A percentile compares a stretch with the other conserved stretches of the same genome.
These are phyloP conservation scores for Nicotiana sylvestris DNA, from an alignment of 257 asterid species.

Conservation along the genomic window DNA sequence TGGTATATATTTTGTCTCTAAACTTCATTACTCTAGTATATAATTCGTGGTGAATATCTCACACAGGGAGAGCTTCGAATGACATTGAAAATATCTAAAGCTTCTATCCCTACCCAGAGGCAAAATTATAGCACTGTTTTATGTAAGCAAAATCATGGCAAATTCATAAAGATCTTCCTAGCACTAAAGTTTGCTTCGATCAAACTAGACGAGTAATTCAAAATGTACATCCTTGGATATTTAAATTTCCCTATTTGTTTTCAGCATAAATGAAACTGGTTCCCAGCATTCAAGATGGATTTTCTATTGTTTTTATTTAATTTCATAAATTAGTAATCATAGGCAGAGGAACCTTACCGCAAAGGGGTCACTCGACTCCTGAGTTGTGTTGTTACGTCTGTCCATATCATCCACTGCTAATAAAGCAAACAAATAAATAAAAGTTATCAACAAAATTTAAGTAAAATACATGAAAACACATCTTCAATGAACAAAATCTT, in stretches of 20 bases:
- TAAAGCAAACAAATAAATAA: background rate
- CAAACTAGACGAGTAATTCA: too few relatives aligned
- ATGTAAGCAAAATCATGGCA: background rate
- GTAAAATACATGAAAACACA: background rate
- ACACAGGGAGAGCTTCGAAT: background rate
- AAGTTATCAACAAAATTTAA: background rate
- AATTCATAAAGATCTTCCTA: background rate
- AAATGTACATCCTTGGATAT: too few relatives aligned
- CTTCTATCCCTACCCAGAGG: background rate
- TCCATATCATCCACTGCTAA: conserved; percentile 10
- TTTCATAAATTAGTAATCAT: background rate
- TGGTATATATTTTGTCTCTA: background rate
- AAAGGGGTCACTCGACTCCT: conserved; percentile 11
- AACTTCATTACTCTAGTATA: background rate
- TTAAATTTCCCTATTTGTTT: too few relatives aligned
- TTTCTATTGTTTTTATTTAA: background rate
- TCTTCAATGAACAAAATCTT: background rate
- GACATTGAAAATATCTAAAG: background rate
- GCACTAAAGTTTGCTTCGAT: too few relatives aligned
- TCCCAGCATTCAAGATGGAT: background rate
- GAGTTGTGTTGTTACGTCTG: background rate
- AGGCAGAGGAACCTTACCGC: background rate
- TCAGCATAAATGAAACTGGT: too few relatives aligned
- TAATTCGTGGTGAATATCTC: background rate
- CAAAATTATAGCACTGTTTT: background rate